These are phyloP conservation scores for Metarhizium album DNA, from an alignment of 2,329 filamentous ascomycete species.

Conservation along the genomic window DNA sequence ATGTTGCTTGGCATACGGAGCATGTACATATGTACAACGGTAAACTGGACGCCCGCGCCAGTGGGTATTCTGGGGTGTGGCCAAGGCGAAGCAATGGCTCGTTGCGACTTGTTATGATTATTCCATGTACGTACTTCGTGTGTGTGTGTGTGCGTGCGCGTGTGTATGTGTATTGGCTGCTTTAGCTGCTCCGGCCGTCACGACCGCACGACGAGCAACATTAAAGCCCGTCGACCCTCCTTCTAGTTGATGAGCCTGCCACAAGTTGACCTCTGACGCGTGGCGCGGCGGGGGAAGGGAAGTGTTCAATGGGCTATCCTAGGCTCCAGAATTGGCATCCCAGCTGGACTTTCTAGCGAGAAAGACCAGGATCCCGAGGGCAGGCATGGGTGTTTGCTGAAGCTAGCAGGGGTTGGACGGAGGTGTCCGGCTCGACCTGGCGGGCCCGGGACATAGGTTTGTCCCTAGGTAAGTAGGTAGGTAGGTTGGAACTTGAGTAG, in stretches of 20 bases:
- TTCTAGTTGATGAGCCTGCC: not conserved
- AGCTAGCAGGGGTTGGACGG: not conserved
- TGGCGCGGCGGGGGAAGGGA: slow-evolving; percentile 18
- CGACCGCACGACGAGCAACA: slow-evolving; percentile 3
- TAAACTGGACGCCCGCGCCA: not conserved
- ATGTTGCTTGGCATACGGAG: not conserved
- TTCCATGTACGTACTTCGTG: not conserved
- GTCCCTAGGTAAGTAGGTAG: not conserved
- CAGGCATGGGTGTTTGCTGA: not conserved
- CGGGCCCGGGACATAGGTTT: not conserved
- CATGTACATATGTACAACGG: not conserved
- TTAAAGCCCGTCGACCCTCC: slow-evolving; percentile 11
- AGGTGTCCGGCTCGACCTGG: slow-evolving; percentile 6
- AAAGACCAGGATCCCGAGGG: not conserved
- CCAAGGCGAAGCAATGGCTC: not conserved
- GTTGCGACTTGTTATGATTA: not conserved
- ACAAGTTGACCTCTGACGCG: not conserved
- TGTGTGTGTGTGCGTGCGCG: not conserved
- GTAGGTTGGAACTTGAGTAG: no score
- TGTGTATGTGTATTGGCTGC: not conserved
- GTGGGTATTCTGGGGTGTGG: not conserved
- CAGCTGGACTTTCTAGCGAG: not conserved
- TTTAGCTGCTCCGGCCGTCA: no score
- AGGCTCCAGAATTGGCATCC: slow-evolving; percentile 5
- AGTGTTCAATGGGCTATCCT: slow-evolving; percentile 19